These are phyloP conservation scores for Pseudogymnoascus sp. DNA, from an alignment of 2,329 filamentous ascomycete species.

Conservation along the genomic window DNA sequence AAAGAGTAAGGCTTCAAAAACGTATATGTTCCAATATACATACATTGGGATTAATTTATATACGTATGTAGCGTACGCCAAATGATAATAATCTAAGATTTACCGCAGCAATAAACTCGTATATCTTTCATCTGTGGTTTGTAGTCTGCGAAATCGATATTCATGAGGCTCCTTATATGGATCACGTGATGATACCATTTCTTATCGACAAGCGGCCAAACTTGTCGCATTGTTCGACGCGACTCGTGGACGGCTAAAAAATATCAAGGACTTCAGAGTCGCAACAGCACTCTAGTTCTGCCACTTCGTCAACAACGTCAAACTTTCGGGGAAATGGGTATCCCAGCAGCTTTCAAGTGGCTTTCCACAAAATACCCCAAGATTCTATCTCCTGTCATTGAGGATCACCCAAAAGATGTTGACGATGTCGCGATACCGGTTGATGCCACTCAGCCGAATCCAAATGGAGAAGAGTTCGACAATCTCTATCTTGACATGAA, in stretches of 20 bases:
- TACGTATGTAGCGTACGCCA: background rate
- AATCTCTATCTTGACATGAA: slow-evolving; percentile 99
- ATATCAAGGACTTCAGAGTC: slow-evolving; percentile 4
- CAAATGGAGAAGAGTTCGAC: slow-evolving; percentile 95
- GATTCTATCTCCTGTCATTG: slow-evolving; percentile 85
- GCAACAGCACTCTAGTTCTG: slow-evolving; percentile 5
- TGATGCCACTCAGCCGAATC: slow-evolving; percentile 76
- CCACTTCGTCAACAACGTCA: background rate
- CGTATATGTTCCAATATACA: background rate
- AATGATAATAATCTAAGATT: background rate
- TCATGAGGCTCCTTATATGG: background rate
- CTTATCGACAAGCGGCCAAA: background rate
- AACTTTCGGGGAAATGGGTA: slow-evolving; percentile 59
- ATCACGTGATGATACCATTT: background rate
- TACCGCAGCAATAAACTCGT: background rate
- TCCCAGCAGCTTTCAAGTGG: slow-evolving; percentile 77
- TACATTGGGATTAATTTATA: background rate
- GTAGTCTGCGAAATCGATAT: background rate
- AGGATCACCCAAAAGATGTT: slow-evolving; percentile 73
- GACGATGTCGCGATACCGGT: slow-evolving; percentile 80
- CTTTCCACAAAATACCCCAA: slow-evolving; percentile 95
- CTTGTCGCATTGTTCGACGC: slow-evolving; percentile 3
- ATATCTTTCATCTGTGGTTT: background rate
- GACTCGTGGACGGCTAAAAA: background rate
- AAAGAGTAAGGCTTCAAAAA: background rate